These are phyloP conservation scores for Silene vulgaris DNA, from an alignment of 179 eudicot species.

Conservation along the genomic window DNA sequence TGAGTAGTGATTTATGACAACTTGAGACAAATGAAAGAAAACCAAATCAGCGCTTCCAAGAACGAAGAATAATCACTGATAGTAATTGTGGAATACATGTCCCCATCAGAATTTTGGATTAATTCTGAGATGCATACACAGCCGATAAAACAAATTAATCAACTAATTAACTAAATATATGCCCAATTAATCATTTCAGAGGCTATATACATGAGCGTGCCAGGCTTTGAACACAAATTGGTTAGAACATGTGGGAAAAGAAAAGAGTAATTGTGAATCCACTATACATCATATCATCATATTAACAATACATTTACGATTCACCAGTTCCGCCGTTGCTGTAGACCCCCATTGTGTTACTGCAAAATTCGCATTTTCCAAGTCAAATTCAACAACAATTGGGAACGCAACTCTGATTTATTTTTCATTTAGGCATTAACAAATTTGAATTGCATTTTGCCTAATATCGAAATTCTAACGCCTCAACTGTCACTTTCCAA, in stretches of 20 bases:
- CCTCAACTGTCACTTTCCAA: neutral
- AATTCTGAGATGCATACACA: neutral
- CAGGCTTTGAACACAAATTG: constrained; percentile 7
- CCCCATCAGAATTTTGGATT: constrained; percentile 11
- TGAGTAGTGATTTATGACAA: neutral
- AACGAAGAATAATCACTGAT: neutral
- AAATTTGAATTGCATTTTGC: neutral
- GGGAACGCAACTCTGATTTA: neutral
- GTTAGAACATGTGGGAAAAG: neutral
- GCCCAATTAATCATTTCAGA: neutral
- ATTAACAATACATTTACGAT: constrained; percentile 23
- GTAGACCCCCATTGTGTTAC: constrained; percentile 16
- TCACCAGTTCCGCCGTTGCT: constrained; percentile 1
- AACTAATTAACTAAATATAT: neutral
- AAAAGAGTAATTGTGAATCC: neutral
- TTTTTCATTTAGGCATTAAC: neutral
- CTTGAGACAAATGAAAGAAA: neutral
- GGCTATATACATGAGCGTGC: constrained; percentile 21
- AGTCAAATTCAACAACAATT: neutral
- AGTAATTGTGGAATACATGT: neutral
- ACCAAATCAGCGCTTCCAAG: neutral
- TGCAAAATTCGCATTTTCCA: constrained; percentile 15
- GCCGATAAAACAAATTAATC: neutral
- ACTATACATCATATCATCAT: constrained; percentile 17
- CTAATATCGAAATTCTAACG: neutral